These are phyloP conservation scores for Kurtzmaniella natalensis DNA, from an alignment of 1,139 yeast species.

Conservation along the genomic window DNA sequence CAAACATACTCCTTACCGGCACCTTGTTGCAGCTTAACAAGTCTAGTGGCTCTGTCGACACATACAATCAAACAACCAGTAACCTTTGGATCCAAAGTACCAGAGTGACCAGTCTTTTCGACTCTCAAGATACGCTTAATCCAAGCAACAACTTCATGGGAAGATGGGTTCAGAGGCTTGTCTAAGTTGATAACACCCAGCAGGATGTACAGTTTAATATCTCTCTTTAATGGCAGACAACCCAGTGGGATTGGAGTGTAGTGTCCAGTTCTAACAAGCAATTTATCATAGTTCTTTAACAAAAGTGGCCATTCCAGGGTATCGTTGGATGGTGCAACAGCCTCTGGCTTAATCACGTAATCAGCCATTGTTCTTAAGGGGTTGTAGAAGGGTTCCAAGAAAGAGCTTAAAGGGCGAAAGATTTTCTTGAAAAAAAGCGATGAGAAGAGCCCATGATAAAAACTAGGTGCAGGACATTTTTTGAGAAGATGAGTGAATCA, in stretches of 20 bases:
- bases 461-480: slow-evolving; percentile 4
- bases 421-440: slow-evolving; percentile 2
- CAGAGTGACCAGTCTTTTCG: slow-evolving; percentile 98
- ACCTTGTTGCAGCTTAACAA: slow-evolving; percentile 98
- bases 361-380: slow-evolving; percentile 61
- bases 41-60: slow-evolving; percentile 95
- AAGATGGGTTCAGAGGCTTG: slow-evolving; percentile 96
- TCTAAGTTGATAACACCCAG: slow-evolving; percentile 97
- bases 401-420: no score
- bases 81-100: slow-evolving; percentile 98
- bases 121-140: slow-evolving; percentile 90
- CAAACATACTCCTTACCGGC: slow-evolving; percentile 99
- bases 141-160: slow-evolving; percentile 99
- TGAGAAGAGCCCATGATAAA: background rate
- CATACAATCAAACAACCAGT: slow-evolving; percentile 98
- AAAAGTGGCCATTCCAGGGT: slow-evolving; percentile 95
- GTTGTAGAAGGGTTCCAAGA: background rate
- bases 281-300: slow-evolving; percentile 88
- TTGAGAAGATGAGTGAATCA: slow-evolving; percentile 2
- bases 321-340: slow-evolving; percentile 72
- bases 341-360: slow-evolving; percentile 86
- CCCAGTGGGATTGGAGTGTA: slow-evolving; percentile 97
- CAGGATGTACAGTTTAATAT: slow-evolving; percentile 80
- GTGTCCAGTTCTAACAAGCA: slow-evolving; percentile 92
- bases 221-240: slow-evolving; percentile 91